Evolutionary conservation across 1,284 basidiomycete species (phyloP).

Genomic region (Apiotrichum mycotoxinovorans): DNA sequence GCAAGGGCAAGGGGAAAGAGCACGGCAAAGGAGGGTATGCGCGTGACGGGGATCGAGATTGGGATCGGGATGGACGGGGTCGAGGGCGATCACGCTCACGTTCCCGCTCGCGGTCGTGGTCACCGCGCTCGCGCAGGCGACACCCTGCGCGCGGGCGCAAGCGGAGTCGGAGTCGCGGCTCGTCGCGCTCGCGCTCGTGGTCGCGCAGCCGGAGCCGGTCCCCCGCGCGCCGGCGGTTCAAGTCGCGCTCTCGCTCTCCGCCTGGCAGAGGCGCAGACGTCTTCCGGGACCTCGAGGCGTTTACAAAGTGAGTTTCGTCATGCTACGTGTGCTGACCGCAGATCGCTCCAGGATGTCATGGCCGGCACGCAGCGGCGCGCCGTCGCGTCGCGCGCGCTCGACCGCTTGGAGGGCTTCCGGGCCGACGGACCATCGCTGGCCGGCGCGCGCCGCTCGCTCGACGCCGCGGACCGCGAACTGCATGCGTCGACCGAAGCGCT

Average conservation of each 20-base stretch:
- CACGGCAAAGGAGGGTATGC: not conserved
- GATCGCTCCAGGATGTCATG: not conserved
- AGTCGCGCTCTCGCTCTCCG: not conserved
- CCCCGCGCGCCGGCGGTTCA: not conserved
- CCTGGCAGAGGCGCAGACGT: not conserved
- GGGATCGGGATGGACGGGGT: not conserved
- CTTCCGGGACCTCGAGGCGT: not conserved
- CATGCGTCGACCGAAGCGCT: not conserved
- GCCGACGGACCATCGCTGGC: not conserved
- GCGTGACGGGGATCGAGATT: not conserved
- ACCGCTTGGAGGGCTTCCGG: constrained; percentile 1
- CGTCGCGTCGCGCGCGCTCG: not conserved
- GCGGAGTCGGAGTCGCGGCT: too few relatives aligned
- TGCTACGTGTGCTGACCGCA: not conserved
- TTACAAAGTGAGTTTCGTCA: not conserved
- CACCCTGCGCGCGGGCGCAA: too few relatives aligned
- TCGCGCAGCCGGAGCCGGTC: too few relatives aligned
- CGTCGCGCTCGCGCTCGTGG: not conserved
- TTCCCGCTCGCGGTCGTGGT: not conserved
- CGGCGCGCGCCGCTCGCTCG: not conserved
- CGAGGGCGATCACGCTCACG: not conserved
- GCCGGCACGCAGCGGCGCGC: not conserved
- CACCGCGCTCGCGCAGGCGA: not conserved
- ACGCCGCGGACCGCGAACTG: not conserved
- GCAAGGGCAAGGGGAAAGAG: too few relatives aligned